Percentiles rank a stretch among this genome's conserved stretches.
phyloP scores from a whole-genome alignment of 192 early-diverging fungal species.

The Jimgerdemannia flammicorona region DNA sequence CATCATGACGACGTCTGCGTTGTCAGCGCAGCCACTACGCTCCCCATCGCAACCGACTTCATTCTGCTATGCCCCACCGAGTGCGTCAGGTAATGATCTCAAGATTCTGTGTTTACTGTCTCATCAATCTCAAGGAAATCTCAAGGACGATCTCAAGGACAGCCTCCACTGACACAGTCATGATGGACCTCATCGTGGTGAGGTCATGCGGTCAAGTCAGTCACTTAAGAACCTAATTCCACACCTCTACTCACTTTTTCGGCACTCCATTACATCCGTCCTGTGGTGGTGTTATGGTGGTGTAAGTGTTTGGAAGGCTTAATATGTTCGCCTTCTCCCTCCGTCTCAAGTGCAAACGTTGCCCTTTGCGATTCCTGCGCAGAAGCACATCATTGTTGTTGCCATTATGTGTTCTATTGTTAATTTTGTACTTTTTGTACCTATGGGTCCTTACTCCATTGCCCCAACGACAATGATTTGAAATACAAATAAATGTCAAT shows the following conservation, averaged over 20 bases:
- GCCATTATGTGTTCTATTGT: too few species aligned
- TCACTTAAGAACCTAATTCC: conserved; percentile 71
- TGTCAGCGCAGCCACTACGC: conserved; percentile 83
- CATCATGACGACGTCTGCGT: conserved; percentile 93
- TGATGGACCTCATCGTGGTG: conserved; percentile 82
- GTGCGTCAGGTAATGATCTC: conserved; percentile 69
- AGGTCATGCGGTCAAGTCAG: conserved; percentile 40
- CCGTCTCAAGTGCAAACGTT: too few species aligned
- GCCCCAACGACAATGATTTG: too few species aligned
- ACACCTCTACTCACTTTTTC: conserved; percentile 86
- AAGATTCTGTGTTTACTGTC: conserved; percentile 82
- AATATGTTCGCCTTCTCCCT: too few species aligned
- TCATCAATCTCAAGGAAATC: too few species aligned
- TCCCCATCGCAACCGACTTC: conserved; percentile 81
- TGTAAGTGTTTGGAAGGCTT: too few species aligned
- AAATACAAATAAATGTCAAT: too few species aligned
- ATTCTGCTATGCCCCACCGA: conserved; percentile 57
- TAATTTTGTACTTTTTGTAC: too few species aligned
- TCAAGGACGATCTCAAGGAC: conserved; percentile 81
- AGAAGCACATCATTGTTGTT: too few species aligned
- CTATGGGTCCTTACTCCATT: too few species aligned
- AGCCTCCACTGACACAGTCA: conserved; percentile 84
- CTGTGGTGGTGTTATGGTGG: conserved; percentile 71
- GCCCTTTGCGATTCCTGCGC: too few species aligned
- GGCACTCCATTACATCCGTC: conserved; percentile 85